A percentile compares a stretch with the other conserved stretches of the same genome.
These are phyloP conservation scores for Candida smagusa DNA, from an alignment of 1,139 yeast species.

Conservation along the genomic window DNA sequence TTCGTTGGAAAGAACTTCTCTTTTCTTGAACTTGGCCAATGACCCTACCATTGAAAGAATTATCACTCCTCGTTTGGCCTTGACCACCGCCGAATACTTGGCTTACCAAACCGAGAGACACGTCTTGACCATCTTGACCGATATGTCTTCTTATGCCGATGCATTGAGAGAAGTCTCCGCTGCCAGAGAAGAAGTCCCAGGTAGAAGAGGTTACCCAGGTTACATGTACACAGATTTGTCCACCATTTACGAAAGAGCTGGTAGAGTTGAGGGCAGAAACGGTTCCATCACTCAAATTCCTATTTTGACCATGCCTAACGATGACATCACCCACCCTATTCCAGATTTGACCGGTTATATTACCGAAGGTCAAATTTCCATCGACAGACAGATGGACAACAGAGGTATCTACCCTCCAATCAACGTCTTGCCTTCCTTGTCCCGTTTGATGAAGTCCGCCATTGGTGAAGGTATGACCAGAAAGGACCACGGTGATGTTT, in stretches of 20 bases:
- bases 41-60: conserved; percentile 99
- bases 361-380: conserved; percentile 97
- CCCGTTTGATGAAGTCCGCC: conserved; percentile 98
- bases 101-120: conserved; percentile 99
- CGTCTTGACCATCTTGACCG: conserved; percentile 95
- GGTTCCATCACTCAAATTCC: conserved; percentile 99
- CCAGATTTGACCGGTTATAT: conserved; percentile 99
- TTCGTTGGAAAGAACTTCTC: conserved; percentile 93
- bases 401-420: conserved; percentile 99
- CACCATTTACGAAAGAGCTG: conserved; percentile 98
- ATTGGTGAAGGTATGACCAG: conserved; percentile 99
- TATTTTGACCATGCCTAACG: conserved; percentile 98
- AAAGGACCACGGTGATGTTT: conserved; percentile 98
- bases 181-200: conserved; percentile 99
- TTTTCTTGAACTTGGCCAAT: conserved; percentile 94
- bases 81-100: conserved; percentile 96
- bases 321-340: conserved; percentile 98
- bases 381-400: conserved; percentile 93
- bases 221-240: conserved; percentile 99
- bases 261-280: conserved; percentile 99
- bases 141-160: conserved; percentile 99
- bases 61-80: conserved; percentile 98
- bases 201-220: conserved; percentile 99
- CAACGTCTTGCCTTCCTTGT: conserved; percentile 93
- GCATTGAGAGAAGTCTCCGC: conserved; percentile 99